phyloP scores from a whole-genome alignment of 306 rosid species.

The Dryas alaskensis region DNA sequence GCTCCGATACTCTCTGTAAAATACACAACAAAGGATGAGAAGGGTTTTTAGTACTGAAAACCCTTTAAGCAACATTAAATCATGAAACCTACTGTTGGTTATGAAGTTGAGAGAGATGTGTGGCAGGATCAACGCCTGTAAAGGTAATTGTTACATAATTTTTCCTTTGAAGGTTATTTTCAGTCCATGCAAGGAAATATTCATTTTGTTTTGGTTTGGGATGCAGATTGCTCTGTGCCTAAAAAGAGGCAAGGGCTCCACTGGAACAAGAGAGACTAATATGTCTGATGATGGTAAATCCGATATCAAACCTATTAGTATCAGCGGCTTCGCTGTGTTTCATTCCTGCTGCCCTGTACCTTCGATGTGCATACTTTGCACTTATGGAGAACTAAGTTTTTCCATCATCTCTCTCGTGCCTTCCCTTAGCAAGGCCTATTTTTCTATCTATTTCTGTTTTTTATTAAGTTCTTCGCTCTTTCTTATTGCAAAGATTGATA shows the following conservation, averaged over 20 bases:
- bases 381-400: constrained; percentile 14
- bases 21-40: constrained; percentile 32
- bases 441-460: neutral
- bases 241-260: constrained; percentile 25
- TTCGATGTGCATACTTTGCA: constrained; percentile 17
- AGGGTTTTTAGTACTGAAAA: constrained; percentile 23
- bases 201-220: constrained; percentile 40
- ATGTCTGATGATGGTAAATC: constrained; percentile 25
- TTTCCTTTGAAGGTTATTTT: constrained; percentile 21
- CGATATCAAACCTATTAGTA: constrained; percentile 7
- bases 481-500: constrained; percentile 19
- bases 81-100: constrained; percentile 21
- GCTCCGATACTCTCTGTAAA: constrained; percentile 25
- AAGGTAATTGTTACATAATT: constrained; percentile 41
- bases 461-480: neutral
- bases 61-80: constrained; percentile 21
- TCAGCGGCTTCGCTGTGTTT: constrained; percentile 20
- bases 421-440: constrained; percentile 21
- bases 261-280: constrained; percentile 20
- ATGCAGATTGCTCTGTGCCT: constrained; percentile 47
- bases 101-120: constrained; percentile 33
- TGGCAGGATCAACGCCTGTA: constrained; percentile 31
- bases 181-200: constrained; percentile 26
- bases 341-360: constrained; percentile 20
- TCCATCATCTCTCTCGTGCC: constrained; percentile 10